Conservation (phyloP, 2,329 filamentous ascomycete genomes). For the Hypoxylon sp. region DNA sequence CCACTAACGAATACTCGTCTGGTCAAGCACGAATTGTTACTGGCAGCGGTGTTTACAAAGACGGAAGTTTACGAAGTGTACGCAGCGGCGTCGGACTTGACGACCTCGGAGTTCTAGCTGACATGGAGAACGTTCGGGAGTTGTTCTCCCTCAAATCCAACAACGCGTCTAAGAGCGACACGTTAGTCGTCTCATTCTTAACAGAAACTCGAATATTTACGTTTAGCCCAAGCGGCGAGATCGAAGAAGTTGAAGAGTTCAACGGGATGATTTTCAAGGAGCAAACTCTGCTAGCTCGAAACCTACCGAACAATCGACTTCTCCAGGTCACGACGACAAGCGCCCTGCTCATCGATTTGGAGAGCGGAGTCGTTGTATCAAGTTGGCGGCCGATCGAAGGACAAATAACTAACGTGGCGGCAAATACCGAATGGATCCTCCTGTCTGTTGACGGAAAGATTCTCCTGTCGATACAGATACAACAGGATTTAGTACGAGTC, state of each 20-base stretch:
- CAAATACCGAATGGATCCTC: conserved; percentile 76
- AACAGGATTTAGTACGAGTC: conserved; percentile 66
- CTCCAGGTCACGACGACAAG: conserved; percentile 80
- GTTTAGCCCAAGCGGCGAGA: conserved; percentile 78
- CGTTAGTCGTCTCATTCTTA: conserved; percentile 82
- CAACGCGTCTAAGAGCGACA: conserved; percentile 68
- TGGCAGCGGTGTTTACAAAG: conserved; percentile 88
- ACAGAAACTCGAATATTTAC: conserved; percentile 85
- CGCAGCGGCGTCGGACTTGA: conserved; percentile 94
- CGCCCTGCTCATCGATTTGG: conserved; percentile 72
- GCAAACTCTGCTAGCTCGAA: conserved; percentile 77
- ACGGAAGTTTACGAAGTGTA: conserved; percentile 89
- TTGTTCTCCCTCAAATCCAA: conserved; percentile 75
- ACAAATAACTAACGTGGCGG: conserved; percentile 81
- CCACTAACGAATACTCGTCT: conserved; percentile 89
- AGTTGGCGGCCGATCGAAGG: conserved; percentile 68
- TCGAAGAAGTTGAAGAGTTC: conserved; percentile 87
- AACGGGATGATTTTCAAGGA: conserved; percentile 75
- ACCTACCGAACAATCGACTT: conserved; percentile 71
- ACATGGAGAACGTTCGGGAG: conserved; percentile 78
- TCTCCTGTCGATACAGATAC: conserved; percentile 75
- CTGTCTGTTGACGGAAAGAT: conserved; percentile 81
- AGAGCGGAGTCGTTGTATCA: conserved; percentile 64
- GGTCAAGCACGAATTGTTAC: conserved; percentile 94
- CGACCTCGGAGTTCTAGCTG: conserved; percentile 83